phyloP scores from a whole-genome alignment of 257 asterid genomes.

The Plantago ovata region DNA sequence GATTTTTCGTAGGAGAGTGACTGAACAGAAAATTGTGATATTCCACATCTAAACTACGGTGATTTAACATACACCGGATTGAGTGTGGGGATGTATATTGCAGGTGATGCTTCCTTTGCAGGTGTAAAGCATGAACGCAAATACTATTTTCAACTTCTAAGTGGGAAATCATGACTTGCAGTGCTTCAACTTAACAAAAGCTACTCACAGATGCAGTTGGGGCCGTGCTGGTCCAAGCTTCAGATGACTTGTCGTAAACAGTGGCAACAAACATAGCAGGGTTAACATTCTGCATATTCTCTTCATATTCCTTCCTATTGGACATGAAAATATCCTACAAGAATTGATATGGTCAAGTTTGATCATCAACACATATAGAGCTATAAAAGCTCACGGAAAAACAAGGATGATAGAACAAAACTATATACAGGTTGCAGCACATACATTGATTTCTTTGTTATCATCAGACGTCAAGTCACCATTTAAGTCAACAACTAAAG shows the following conservation, averaged over 20 bases:
- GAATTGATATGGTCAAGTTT: slow-evolving; percentile 14
- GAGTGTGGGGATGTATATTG: too few species aligned
- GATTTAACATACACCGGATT: too few species aligned
- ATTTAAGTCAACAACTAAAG: slow-evolving; percentile 80
- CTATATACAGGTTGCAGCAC: slow-evolving; percentile 21
- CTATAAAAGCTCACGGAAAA: not conserved
- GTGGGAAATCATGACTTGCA: too few species aligned
- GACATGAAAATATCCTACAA: slow-evolving; percentile 59
- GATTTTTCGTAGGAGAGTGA: not conserved
- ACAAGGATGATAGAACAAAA: not conserved
- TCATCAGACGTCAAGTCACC: slow-evolving; percentile 74
- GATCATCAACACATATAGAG: slow-evolving; percentile 15
- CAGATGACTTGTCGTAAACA: slow-evolving; percentile 75
- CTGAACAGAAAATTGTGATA: slow-evolving; percentile 9
- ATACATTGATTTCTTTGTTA: slow-evolving; percentile 70
- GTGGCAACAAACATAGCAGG: slow-evolving; percentile 89
- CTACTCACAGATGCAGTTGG: slow-evolving; percentile 71
- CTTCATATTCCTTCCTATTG: slow-evolving; percentile 56
- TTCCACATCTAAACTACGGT: not conserved
- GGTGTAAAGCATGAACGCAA: too few species aligned
- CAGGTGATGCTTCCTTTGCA: too few species aligned
- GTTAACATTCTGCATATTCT: slow-evolving; percentile 32
- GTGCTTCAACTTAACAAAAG: slow-evolving; percentile 7
- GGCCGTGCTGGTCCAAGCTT: slow-evolving; percentile 77
- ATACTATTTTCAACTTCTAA: too few species aligned